Percentiles rank a stretch among this genome's conserved stretches.
These are phyloP conservation scores for Schizophyllum amplum DNA, from an alignment of 1,284 basidiomycete species.

Conservation along the genomic window DNA sequence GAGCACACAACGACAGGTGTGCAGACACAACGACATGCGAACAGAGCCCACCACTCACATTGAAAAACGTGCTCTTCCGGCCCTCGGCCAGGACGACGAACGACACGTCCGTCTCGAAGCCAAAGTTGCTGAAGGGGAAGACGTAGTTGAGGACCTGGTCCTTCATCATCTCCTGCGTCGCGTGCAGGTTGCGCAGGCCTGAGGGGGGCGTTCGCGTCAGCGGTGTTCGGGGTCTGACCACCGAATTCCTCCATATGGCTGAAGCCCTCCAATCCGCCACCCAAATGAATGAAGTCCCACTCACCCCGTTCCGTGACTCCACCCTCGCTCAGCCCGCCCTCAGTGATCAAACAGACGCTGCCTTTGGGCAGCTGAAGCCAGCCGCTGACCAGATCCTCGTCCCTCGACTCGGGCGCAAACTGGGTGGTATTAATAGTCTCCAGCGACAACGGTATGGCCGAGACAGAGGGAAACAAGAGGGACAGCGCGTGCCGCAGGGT, in stretches of 20 bases:
- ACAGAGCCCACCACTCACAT: conserved; percentile 29
- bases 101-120: conserved; percentile 68
- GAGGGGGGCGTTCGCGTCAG: too few relatives aligned
- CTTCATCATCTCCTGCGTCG: conserved; percentile 61
- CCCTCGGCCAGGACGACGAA: conserved; percentile 64
- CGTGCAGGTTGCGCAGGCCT: conserved; percentile 65
- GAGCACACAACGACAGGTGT: neutral
- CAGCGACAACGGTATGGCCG: conserved; percentile 46
- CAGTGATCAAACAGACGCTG: conserved; percentile 59
- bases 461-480: conserved; percentile 43
- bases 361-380: conserved; percentile 65
- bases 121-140: conserved; percentile 74
- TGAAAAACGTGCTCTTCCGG: conserved; percentile 58
- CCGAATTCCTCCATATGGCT: too few relatives aligned
- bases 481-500: conserved; percentile 44
- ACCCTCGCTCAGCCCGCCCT: conserved; percentile 61
- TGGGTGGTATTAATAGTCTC: conserved; percentile 51
- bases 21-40: neutral
- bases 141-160: conserved; percentile 68
- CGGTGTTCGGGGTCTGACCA: too few relatives aligned
- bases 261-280: too few relatives aligned
- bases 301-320: conserved; percentile 53
- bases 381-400: conserved; percentile 71
- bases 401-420: conserved; percentile 61
- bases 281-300: neutral